Conservation (phyloP, 1,139 yeast genomes). For the Lodderomyces elongisporus region DNA sequence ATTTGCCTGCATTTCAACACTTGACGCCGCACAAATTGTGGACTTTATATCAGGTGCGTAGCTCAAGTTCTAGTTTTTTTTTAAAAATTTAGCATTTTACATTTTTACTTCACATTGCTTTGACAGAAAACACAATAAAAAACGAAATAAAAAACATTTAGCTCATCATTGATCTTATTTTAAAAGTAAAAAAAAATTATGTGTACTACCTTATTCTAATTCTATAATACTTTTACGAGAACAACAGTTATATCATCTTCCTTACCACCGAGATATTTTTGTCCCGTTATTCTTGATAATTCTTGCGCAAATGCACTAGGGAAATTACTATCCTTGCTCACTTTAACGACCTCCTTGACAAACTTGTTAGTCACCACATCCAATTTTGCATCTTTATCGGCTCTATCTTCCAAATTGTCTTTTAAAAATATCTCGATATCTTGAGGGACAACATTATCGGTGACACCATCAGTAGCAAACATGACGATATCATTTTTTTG, state of each 20-base stretch:
- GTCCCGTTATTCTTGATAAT: conserved; percentile 62
- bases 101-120: too few species aligned
- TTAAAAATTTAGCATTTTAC: too few species aligned
- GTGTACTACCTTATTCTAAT: too few species aligned
- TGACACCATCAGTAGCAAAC: conserved; percentile 91
- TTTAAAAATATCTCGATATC: conserved; percentile 63
- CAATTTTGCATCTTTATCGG: conserved; percentile 15
- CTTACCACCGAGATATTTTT: conserved; percentile 80
- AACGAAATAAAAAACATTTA: too few species aligned
- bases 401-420: conserved; percentile 35
- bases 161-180: too few species aligned
- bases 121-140: too few species aligned
- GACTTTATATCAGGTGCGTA: too few species aligned
- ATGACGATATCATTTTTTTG: conserved; percentile 68
- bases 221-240: conserved; percentile 50
- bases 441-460: conserved; percentile 73
- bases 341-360: conserved; percentile 61
- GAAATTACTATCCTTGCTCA: conserved; percentile 67
- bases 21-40: too few species aligned
- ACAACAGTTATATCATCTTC: conserved; percentile 91
- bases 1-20: too few species aligned
- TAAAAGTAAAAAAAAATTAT: too few species aligned
- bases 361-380: conserved; percentile 49
- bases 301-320: conserved; percentile 90
- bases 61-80: too few species aligned